These are phyloP conservation scores for Kluyveromyces sp. DNA, from an alignment of 1,139 yeast species.

Conservation along the genomic window DNA sequence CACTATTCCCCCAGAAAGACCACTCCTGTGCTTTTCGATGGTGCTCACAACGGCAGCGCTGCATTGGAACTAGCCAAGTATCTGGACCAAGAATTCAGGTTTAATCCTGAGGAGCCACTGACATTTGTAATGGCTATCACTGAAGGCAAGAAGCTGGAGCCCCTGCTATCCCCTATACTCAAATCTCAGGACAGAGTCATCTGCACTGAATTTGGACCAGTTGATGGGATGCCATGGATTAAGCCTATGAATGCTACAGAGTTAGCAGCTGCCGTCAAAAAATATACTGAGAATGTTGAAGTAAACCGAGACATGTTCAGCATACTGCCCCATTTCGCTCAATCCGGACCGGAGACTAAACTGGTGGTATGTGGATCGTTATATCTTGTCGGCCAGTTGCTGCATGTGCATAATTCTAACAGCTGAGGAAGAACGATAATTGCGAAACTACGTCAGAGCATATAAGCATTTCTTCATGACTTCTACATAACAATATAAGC, in stretches of 20 bases:
- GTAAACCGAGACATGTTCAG: slow-evolving; percentile 15
- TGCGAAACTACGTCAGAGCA: slow-evolving; percentile 3
- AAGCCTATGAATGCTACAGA: slow-evolving; percentile 39
- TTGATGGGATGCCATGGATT: slow-evolving; percentile 95
- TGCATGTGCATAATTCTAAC: slow-evolving; percentile 34
- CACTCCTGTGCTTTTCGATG: slow-evolving; percentile 57
- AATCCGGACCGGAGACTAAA: slow-evolving; percentile 22
- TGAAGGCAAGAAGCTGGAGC: slow-evolving; percentile 55
- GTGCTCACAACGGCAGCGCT: slow-evolving; percentile 88
- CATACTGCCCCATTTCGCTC: slow-evolving; percentile 14
- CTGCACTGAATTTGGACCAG: slow-evolving; percentile 55
- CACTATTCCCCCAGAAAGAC: slow-evolving; percentile 19
- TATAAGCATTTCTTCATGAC: not conserved
- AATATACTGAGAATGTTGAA: slow-evolving; percentile 32
- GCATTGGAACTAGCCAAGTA: slow-evolving; percentile 57
- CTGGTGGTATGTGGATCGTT: slow-evolving; percentile 72
- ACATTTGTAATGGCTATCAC: slow-evolving; percentile 71
- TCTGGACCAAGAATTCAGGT: slow-evolving; percentile 29
- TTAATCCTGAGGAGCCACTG: slow-evolving; percentile 34
- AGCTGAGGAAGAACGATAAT: too few relatives aligned
- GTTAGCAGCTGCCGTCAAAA: slow-evolving; percentile 33
- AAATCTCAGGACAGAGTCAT: slow-evolving; percentile 47
- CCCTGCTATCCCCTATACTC: slow-evolving; percentile 48
- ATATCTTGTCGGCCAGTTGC: slow-evolving; percentile 65
- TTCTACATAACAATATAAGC: not conserved